Base-by-base conservation (phyloP, 2,329 filamentous ascomycete species). In the Alternaria sp. region DNA sequence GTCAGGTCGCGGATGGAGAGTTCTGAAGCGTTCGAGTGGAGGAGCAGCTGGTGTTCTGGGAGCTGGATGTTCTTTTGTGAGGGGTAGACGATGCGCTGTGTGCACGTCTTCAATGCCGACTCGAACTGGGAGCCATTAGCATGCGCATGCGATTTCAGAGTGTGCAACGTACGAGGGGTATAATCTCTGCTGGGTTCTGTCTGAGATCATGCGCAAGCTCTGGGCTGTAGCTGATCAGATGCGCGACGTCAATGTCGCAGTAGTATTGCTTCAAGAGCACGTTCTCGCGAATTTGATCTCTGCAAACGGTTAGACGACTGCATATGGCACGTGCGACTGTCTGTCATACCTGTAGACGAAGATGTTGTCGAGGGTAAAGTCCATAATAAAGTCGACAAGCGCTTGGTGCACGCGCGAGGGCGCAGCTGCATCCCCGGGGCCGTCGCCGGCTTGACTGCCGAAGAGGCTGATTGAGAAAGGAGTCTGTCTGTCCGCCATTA, bases 241-340 rank as follows among this genome's bases (percentile, higher is more conserved):
- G 95, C 66, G 92, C 93, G 72, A 99, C 93, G 79, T 99, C 94
- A 77, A 99, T 88, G 79, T 99, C 95, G 84, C 96, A 97, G 81
- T 91, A 97, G 83, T 93, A 98, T 74, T 94, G 93, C 79, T 97
- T 96, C 45, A 97, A 86, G 1, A 98, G 87, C 8, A 96, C 93
- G 83, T 99, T 99, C 78, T 98, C 93, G 74, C 93, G 89, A 62
- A 99, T 88, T 82, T 98, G 96, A 75, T 98, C 95, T 87, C 96
- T 96, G 72, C 15, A 36, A 2, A 21, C 3, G 3, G 47, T 84
- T 63, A 84, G 78, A n/a, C 28, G 75, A 21, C 74, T 1, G 26
- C n/a, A 59, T 49, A 19, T 17, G 15, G 12, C 4, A 21, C 11
- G 6, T 44, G 11, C n/a, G 12, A 7, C 26, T 9, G 28, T 8